These are phyloP conservation scores for Phytophthora syringae DNA, from an alignment of 352 stramenopile genomes.

Conservation along the genomic window DNA sequence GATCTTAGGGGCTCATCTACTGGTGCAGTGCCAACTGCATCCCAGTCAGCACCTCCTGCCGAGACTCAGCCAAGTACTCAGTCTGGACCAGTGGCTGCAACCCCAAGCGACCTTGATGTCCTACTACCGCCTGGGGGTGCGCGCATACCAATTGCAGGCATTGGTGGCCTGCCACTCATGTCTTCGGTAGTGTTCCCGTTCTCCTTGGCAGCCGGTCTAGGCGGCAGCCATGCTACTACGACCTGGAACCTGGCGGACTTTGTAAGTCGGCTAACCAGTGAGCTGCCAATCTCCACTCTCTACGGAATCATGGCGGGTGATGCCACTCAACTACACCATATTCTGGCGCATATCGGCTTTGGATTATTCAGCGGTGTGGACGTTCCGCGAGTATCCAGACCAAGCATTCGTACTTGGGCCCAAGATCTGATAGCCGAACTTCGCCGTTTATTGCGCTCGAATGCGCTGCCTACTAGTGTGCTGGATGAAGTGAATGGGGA, in stretches of 20 bases:
- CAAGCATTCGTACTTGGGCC: conserved; percentile 63
- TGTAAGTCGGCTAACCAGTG: conserved; percentile 48
- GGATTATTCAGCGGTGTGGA: conserved; percentile 68
- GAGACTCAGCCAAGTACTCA: conserved; percentile 4
- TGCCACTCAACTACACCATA: conserved; percentile 52
- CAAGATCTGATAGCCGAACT: conserved; percentile 55
- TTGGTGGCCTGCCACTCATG: conserved; percentile 42
- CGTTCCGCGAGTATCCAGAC: conserved; percentile 62
- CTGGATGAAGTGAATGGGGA: conserved; percentile 40
- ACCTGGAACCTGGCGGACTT: conserved; percentile 74
- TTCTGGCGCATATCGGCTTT: conserved; percentile 65
- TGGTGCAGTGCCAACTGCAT: not conserved
- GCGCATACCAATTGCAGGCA: conserved; percentile 43
- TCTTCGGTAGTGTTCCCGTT: conserved; percentile 68
- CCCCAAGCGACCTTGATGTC: not conserved
- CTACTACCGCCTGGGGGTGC: conserved; percentile 13
- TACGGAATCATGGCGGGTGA: conserved; percentile 64
- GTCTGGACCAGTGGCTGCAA: conserved; percentile 1
- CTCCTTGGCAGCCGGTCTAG: conserved; percentile 46
- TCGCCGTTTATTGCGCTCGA: conserved; percentile 43
- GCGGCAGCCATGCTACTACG: conserved; percentile 43
- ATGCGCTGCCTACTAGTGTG: conserved; percentile 43
- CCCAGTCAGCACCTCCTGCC: conserved; percentile 4
- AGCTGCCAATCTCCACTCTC: conserved; percentile 54
- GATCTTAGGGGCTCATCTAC: conserved; percentile 17